These are phyloP conservation scores for Plasmodium chabaudi DNA, from an alignment of 169 alveolate species.

Conservation along the genomic window DNA sequence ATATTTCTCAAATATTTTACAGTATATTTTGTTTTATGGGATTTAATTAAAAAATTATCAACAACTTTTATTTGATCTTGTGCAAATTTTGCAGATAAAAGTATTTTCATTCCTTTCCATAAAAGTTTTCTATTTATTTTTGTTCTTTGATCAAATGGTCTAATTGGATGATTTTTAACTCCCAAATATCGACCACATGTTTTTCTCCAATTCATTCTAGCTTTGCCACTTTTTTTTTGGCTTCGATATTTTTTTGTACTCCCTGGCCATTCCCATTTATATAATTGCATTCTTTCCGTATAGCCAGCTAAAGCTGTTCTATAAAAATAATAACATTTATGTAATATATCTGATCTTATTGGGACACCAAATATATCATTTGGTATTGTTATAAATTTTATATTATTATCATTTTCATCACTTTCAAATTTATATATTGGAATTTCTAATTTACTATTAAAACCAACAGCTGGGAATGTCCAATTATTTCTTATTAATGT, in stretches of 20 bases:
- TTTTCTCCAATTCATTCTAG: slow-evolving; percentile 91
- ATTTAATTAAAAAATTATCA: slow-evolving; percentile 85
- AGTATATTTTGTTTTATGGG: slow-evolving; percentile 90
- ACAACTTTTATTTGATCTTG: slow-evolving; percentile 89
- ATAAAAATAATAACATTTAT: slow-evolving; percentile 86
- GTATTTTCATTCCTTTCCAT: slow-evolving; percentile 85
- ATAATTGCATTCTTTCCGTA: slow-evolving; percentile 89
- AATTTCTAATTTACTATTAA: slow-evolving; percentile 86
- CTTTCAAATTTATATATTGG: slow-evolving; percentile 85
- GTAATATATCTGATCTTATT: slow-evolving; percentile 87
- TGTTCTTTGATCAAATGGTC: slow-evolving; percentile 88
- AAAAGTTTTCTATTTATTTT: slow-evolving; percentile 83
- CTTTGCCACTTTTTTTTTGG: slow-evolving; percentile 87
- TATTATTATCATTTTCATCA: slow-evolving; percentile 71
- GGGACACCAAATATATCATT: slow-evolving; percentile 89
- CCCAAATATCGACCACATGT: slow-evolving; percentile 90
- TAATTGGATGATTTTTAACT: slow-evolving; percentile 88
- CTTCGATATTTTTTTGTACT: slow-evolving; percentile 85
- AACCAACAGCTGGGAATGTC: slow-evolving; percentile 91
- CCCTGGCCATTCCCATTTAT: slow-evolving; percentile 92
- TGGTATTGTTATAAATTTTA: slow-evolving; percentile 82
- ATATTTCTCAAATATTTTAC: slow-evolving; percentile 84
- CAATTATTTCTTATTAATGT: slow-evolving; percentile 85
- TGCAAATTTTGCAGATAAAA: slow-evolving; percentile 89
- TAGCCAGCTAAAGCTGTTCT: slow-evolving; percentile 90